Percentiles rank a stretch among this genome's conserved stretches.
Evolutionary conservation across 208 protist genomes (phyloP).

Genomic region (Trypanosoma avium): DNA sequence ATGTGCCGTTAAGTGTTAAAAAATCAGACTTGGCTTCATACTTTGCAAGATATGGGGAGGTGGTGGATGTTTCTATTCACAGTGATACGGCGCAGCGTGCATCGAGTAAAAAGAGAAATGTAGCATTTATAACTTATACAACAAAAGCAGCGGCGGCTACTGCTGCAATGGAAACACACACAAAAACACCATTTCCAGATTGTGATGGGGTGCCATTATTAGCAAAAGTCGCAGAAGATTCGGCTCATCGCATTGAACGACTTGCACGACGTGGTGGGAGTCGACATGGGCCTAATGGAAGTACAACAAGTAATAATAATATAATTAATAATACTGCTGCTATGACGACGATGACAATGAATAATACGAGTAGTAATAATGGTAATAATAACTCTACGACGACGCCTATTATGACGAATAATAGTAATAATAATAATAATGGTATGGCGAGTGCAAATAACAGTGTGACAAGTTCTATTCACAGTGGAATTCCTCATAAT

Average conservation of each 20-base stretch:
- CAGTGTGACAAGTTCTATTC: neutral
- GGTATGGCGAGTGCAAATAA: neutral
- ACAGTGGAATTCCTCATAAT: no score
- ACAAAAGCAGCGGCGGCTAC: conserved; percentile 55
- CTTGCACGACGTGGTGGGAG: conserved; percentile 39
- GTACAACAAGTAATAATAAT: neutral
- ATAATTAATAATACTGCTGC: no score
- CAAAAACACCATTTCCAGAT: conserved; percentile 52
- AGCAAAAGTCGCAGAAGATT: conserved; percentile 79
- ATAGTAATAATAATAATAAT: neutral
- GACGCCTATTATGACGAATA: no score
- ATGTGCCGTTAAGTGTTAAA: conserved; percentile 56
- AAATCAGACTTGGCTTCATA: conserved; percentile 38
- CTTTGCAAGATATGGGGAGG: conserved; percentile 64
- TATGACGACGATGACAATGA: no score
- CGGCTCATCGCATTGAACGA: conserved; percentile 59
- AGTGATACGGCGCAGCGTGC: conserved; percentile 46
- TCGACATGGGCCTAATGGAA: neutral
- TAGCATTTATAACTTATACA: conserved; percentile 75
- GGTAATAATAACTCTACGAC: no score
- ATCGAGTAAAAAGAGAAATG: conserved; percentile 39
- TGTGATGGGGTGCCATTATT: conserved; percentile 69
- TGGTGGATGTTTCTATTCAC: conserved; percentile 72
- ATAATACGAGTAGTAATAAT: no score
- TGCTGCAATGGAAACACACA: conserved; percentile 64